phyloP scores from a whole-genome alignment of 2,329 filamentous ascomycete species.

The Lasiodiplodia hormozganensis region DNA sequence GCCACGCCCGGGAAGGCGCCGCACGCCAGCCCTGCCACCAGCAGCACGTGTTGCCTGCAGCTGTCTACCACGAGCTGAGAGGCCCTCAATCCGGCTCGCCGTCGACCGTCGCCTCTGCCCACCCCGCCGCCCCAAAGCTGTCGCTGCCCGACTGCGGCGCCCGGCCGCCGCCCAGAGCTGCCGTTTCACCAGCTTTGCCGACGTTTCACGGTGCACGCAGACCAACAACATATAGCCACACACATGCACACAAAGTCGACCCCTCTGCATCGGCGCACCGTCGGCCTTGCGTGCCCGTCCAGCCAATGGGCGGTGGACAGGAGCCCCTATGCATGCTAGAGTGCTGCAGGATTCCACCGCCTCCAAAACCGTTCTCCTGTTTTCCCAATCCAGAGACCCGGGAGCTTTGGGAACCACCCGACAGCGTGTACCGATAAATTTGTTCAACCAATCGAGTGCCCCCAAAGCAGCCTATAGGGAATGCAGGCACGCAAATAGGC shows the following conservation, averaged over 20 bases:
- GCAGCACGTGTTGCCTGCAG: slow-evolving; percentile 22
- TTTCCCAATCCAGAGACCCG: slow-evolving; percentile 14
- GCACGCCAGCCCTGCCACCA: slow-evolving; percentile 2
- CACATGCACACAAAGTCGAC: background rate
- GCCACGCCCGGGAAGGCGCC: slow-evolving; percentile 1
- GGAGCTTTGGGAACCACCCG: background rate
- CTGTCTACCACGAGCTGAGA: background rate
- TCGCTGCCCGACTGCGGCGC: slow-evolving; percentile 10
- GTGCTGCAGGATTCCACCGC: slow-evolving; percentile 14
- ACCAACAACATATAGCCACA: background rate
- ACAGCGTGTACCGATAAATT: slow-evolving; percentile 9
- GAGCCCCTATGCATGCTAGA: slow-evolving; percentile 5
- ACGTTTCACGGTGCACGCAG: slow-evolving; percentile 28
- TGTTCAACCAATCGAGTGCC: slow-evolving; percentile 9
- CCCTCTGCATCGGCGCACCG: background rate
- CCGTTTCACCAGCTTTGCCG: slow-evolving; percentile 29
- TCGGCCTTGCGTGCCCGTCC: slow-evolving; percentile 9
- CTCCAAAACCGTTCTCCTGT: slow-evolving; percentile 6
- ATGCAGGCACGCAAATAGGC: slow-evolving; percentile 2
- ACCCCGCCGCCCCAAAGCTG: background rate
- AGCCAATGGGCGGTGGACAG: slow-evolving; percentile 11
- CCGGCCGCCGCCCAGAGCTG: slow-evolving; percentile 13
- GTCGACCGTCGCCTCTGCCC: background rate
- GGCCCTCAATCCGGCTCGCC: background rate
- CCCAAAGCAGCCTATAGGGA: slow-evolving; percentile 12